Evolutionary conservation across 75 land plant species (phyloP).

Genomic region (Ceratopteris richardii): DNA sequence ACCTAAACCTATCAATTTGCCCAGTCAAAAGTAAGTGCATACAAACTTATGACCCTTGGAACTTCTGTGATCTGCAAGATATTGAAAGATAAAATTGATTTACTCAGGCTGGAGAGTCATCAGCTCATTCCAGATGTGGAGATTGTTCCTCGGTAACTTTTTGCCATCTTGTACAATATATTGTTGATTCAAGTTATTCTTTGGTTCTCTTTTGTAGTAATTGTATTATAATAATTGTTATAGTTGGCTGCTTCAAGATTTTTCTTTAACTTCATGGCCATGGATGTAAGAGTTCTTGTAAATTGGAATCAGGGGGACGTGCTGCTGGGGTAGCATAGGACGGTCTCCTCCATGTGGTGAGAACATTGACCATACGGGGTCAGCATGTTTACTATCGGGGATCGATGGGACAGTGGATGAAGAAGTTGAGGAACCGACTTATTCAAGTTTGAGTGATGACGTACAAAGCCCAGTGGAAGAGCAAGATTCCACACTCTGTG

Average conservation of each 20-base stretch:
- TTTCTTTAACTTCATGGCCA: too few relatives aligned
- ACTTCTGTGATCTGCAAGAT: neutral
- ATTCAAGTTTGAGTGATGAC: too few relatives aligned
- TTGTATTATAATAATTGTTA: neutral
- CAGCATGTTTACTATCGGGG: too few relatives aligned
- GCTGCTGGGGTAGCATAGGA: slow-evolving; percentile 62
- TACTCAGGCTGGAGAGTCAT: slow-evolving; percentile 84
- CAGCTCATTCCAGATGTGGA: slow-evolving; percentile 90
- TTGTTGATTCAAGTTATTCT: neutral
- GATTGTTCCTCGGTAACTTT: slow-evolving; percentile 3
- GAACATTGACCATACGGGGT: too few relatives aligned
- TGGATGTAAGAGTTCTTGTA: too few relatives aligned
- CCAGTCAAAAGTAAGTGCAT: slow-evolving; percentile 59
- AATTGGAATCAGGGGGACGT: slow-evolving; percentile 49
- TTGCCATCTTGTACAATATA: neutral
- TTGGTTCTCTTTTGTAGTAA: neutral
- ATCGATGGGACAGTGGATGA: too few relatives aligned
- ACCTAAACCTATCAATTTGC: slow-evolving; percentile 89
- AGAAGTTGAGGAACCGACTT: too few relatives aligned
- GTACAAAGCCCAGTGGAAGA: too few relatives aligned
- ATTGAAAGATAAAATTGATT: neutral
- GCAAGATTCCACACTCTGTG: too few relatives aligned
- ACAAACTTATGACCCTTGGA: too few relatives aligned
- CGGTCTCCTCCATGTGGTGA: slow-evolving; percentile 48
- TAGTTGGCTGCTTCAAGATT: too few relatives aligned